Evolutionary conservation across 768 basidiomycete species (phyloP).

Genomic region (Thelephora ganbajun): DNA sequence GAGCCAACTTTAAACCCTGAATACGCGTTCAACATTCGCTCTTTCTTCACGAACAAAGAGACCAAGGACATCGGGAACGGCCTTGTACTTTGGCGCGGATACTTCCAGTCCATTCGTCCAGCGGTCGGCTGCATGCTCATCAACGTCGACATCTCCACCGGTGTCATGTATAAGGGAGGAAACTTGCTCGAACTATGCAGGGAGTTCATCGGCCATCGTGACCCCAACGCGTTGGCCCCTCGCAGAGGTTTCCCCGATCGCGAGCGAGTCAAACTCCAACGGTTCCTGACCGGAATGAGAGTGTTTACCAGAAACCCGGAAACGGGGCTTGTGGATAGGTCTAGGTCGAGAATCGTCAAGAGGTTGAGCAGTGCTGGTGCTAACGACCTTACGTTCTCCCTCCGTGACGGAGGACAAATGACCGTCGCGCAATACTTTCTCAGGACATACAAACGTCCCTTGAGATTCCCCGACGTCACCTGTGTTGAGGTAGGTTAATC

Average conservation of each 20-base stretch:
- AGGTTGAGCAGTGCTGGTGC: conserved; percentile 44
- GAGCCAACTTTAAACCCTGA: conserved; percentile 37
- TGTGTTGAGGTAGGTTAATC: conserved; percentile 47
- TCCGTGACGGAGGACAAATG: conserved; percentile 39
- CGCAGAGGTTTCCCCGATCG: conserved; percentile 31
- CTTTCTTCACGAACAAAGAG: conserved; percentile 54
- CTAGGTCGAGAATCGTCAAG: conserved; percentile 42
- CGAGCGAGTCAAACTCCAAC: conserved; percentile 36
- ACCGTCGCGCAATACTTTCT: conserved; percentile 54
- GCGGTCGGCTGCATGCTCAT: conserved; percentile 47
- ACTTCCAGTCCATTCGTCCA: conserved; percentile 69
- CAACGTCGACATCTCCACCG: conserved; percentile 70
- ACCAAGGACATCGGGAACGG: conserved; percentile 44
- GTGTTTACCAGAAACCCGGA: conserved; percentile 24
- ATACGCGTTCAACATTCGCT: conserved; percentile 60
- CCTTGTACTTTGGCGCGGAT: conserved; percentile 63
- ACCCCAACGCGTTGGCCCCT: conserved; percentile 26
- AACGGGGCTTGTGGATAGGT: conserved; percentile 8
- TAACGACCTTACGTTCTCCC: conserved; percentile 34
- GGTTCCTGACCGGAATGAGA: conserved; percentile 40
- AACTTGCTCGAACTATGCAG: conserved; percentile 42
- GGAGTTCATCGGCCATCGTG: conserved; percentile 30
- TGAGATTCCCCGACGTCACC: conserved; percentile 47
- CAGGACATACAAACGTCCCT: conserved; percentile 31
- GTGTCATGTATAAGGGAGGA: conserved; percentile 61